Evolutionary conservation across 1,284 basidiomycete species (phyloP).

Genomic region (Peniophora sp.): DNA sequence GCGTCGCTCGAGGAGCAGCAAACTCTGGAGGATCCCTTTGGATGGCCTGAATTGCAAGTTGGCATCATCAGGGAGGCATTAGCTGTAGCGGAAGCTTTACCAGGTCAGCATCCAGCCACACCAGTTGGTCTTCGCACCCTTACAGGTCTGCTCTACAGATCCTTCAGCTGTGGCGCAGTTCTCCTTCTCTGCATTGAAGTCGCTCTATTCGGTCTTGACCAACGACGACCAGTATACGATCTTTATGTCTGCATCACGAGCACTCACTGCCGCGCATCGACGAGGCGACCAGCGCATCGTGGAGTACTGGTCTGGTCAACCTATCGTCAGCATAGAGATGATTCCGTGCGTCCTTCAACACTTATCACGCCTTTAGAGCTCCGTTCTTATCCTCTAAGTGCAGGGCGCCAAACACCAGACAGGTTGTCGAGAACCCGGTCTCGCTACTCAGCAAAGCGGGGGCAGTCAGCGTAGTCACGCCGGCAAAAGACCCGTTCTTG

Average conservation of each 20-base stretch:
- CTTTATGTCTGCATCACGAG: slow-evolving; percentile 61
- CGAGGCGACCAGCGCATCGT: slow-evolving; percentile 65
- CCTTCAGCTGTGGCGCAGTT: slow-evolving; percentile 72
- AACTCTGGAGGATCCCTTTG: slow-evolving; percentile 49
- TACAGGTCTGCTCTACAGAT: too few relatives aligned
- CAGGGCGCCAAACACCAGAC: slow-evolving; percentile 65
- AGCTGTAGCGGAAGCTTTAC: slow-evolving; percentile 84
- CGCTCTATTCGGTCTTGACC: slow-evolving; percentile 57
- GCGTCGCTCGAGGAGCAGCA: slow-evolving; percentile 21
- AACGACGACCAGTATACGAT: slow-evolving; percentile 72
- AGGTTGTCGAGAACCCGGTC: slow-evolving; percentile 68
- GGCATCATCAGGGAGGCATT: slow-evolving; percentile 88
- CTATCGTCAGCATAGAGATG: slow-evolving; percentile 74
- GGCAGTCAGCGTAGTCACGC: slow-evolving; percentile 40
- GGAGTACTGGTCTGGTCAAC: slow-evolving; percentile 79
- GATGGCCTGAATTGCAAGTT: slow-evolving; percentile 92
- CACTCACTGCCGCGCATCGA: slow-evolving; percentile 64
- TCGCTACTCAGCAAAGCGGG: slow-evolving; percentile 39
- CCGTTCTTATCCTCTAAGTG: neutral
- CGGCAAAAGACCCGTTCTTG: slow-evolving; percentile 71
- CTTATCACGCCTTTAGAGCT: neutral
- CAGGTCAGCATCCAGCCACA: too few relatives aligned
- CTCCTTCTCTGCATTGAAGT: slow-evolving; percentile 68
- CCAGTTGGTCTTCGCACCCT: too few relatives aligned
- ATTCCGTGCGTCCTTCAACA: slow-evolving; percentile 47